Base-by-base conservation (phyloP, 2,329 filamentous ascomycete species). In the Aureobasidium sp. region DNA sequence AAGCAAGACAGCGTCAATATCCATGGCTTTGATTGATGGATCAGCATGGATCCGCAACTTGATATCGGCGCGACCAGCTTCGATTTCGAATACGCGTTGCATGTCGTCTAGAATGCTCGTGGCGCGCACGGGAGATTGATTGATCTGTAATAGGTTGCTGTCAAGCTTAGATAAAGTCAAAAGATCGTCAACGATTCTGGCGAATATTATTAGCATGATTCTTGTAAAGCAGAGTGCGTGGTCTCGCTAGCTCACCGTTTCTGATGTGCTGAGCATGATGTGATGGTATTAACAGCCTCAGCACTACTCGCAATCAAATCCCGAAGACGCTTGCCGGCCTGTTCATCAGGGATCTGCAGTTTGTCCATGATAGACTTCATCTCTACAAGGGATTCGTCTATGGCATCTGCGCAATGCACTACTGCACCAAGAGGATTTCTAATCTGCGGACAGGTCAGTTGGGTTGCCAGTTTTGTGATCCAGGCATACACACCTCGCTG, bases 161-260 rank as follows among this genome's bases (percentile, higher is more conserved):
- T 74, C 72, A 8, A 75, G 67, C 51, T 74, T 74, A 34, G 68
- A 71, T 19, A 74, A 58, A 0, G 71, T 74, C 2, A 75, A 62
- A 4, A 75, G 65, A 55, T 76, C 73, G 56, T 75, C 73, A 8
- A 75, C 72, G 32, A 76, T 75, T 19, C 53, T 38, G 14, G 19
- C 4, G 7, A 34, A n/a, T 27, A 21, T 12, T 10, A 8, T 45
- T 6, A 45, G 27, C 35, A 32, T 12, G 3, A 8, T 2, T 27
- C 2, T 39, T 16, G 19, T 16, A 8, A 40, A 16, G 37, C 8
- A 10, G 37, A 5, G 38, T 5, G 14, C 14, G n/a, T 8, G 16
- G 17, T 45, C 41, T 14, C 29, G n/a, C 6, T 5, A 12, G 30
- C 32, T 22, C 37, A 48, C 44, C 71, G 63, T 56, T 73, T 74